Evolutionary conservation across 2,329 filamentous ascomycete species (phyloP).

Genomic region (Alternaria sp.): DNA sequence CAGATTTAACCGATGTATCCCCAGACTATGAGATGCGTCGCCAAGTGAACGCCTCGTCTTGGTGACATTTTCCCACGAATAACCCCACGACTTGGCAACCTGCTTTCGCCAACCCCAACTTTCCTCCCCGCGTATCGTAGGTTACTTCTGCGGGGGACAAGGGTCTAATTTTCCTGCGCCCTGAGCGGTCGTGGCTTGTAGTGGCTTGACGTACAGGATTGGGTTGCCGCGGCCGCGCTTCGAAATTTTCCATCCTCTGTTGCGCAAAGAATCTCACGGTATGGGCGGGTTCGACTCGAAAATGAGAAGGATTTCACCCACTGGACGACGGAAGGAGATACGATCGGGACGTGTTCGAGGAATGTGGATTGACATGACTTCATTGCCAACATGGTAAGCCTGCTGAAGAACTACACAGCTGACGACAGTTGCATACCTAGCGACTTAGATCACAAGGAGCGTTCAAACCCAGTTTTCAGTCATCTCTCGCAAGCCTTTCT

Average conservation of each 20-base stretch:
- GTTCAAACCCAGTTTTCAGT: slow-evolving; percentile 12
- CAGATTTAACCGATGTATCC: slow-evolving; percentile 5
- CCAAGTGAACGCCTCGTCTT: slow-evolving; percentile 17
- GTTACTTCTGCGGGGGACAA: background rate
- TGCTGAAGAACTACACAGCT: background rate
- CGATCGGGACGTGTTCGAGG: background rate
- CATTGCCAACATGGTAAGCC: background rate
- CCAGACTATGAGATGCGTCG: background rate
- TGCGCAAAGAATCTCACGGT: background rate
- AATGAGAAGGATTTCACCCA: background rate
- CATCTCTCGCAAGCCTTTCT: slow-evolving; percentile 28
- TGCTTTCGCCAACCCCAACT: background rate
- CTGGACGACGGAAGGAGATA: accelerated
- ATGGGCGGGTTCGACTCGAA: background rate
- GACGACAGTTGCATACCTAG: background rate
- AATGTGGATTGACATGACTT: background rate
- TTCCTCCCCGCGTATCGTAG: background rate
- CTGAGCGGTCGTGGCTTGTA: background rate
- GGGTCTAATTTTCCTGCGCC: background rate
- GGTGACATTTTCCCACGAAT: slow-evolving; percentile 24
- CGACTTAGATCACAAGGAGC: background rate
- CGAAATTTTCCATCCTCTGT: background rate
- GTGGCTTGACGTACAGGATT: background rate
- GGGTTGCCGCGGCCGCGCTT: background rate
- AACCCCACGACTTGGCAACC: slow-evolving; percentile 4